Evolutionary conservation across 768 basidiomycete species (phyloP).

Genomic region (Macrolepiota albuminosa): DNA sequence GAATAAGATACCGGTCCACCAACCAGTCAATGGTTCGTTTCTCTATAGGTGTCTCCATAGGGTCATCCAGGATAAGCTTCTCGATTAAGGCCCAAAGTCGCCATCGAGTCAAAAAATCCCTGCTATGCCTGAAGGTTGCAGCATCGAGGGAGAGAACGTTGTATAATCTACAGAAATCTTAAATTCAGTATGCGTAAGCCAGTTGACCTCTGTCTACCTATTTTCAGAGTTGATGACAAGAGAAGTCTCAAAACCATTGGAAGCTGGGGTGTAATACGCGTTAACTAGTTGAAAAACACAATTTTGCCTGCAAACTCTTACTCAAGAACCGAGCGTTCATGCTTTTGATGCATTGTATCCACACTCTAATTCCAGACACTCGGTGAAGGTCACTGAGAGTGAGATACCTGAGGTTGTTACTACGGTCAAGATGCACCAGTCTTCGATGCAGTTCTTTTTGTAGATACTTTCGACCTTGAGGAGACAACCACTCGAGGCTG

Average conservation of each 20-base stretch:
- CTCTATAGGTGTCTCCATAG: slow-evolving; percentile 23
- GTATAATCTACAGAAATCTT: slow-evolving; percentile 28
- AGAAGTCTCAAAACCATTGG: slow-evolving; percentile 11
- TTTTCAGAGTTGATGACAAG: slow-evolving; percentile 19
- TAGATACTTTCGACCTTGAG: slow-evolving; percentile 34
- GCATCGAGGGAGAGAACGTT: slow-evolving; percentile 42
- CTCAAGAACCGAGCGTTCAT: slow-evolving; percentile 36
- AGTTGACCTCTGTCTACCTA: not conserved
- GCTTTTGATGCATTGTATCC: slow-evolving; percentile 36
- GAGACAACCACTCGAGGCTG: slow-evolving; percentile 45
- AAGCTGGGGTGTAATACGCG: slow-evolving; percentile 8
- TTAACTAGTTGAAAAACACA: not conserved
- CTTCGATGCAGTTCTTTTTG: slow-evolving; percentile 40
- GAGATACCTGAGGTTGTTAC: slow-evolving; percentile 16
- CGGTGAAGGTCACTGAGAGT: slow-evolving; percentile 23
- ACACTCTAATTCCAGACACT: slow-evolving; percentile 31
- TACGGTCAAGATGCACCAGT: slow-evolving; percentile 20
- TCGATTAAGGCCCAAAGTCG: slow-evolving; percentile 43
- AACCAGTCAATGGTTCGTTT: slow-evolving; percentile 48
- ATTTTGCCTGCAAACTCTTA: slow-evolving; percentile 17
- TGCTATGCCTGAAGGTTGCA: slow-evolving; percentile 34
- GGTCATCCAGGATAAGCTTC: slow-evolving; percentile 34
- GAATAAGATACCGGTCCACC: slow-evolving; percentile 34
- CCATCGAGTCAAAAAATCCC: slow-evolving; percentile 48
- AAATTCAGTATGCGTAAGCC: not conserved